A percentile compares a stretch with the other conserved stretches of the same genome.
These are phyloP conservation scores for Halophytophthora polymorphica DNA, from an alignment of 352 stramenopile genomes.

Conservation along the genomic window DNA sequence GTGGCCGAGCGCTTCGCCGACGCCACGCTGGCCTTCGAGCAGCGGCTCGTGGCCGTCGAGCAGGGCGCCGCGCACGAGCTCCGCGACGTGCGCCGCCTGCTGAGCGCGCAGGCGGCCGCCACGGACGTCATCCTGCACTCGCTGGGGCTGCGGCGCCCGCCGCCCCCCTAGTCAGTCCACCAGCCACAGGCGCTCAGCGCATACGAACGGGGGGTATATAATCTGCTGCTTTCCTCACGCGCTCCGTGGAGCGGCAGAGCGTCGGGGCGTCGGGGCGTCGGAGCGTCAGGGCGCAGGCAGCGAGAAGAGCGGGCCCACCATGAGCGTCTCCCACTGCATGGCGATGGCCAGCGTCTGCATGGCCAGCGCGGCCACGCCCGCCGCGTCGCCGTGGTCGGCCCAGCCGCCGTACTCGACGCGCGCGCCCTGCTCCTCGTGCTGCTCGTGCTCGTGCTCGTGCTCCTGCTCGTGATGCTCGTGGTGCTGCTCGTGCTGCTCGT, in stretches of 20 bases:
- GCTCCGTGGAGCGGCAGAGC: no score
- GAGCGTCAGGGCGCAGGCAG: conserved; percentile 38
- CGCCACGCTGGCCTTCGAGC: conserved; percentile 54
- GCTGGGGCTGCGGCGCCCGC: conserved; percentile 34
- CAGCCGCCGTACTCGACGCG: conserved; percentile 68
- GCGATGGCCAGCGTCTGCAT: conserved; percentile 70
- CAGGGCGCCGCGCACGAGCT: conserved; percentile 37
- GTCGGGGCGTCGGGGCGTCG: no score
- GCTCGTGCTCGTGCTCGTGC: conserved; percentile 3
- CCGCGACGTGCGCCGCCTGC: conserved; percentile 37
- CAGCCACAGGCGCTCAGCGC: no score
- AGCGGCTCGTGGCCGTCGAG: conserved; percentile 51
- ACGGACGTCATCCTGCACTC: conserved; percentile 56
- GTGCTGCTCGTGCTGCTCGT: conserved; percentile 8
- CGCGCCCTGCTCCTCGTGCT: conserved; percentile 39
- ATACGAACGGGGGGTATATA: no score
- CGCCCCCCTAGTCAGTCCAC: not conserved
- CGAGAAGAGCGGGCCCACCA: conserved; percentile 54
- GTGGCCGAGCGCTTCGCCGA: conserved; percentile 56
- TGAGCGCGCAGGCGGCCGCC: conserved; percentile 36
- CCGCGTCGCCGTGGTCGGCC: conserved; percentile 55
- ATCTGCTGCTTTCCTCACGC: no score
- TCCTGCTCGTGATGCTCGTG: conserved; percentile 15
- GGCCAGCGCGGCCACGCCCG: conserved; percentile 42
- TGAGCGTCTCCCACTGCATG: conserved; percentile 62